Evolutionary conservation across 176 grass and related monocot genomes (phyloP), one percentile per base, ranked within the genome.

Genomic region (Leersia perrieri): DNA sequence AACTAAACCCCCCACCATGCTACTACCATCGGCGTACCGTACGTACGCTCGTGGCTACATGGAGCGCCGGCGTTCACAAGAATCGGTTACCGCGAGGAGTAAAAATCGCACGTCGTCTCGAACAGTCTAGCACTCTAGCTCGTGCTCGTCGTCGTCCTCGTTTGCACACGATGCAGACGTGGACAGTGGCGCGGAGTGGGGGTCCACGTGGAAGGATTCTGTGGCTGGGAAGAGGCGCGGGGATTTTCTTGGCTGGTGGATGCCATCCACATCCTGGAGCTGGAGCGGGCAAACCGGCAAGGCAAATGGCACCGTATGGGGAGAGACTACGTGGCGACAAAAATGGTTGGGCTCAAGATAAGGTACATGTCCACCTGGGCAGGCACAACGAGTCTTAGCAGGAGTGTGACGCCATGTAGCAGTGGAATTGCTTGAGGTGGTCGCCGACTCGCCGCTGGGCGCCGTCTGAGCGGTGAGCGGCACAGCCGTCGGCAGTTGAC

Each of bases 1-100:
- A 47, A 85, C 86, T 84, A 91, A 20, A 81, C 83, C 86, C 69
- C 80, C 86, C 64, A 86, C 83, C 90, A 87, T 92, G 32, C 72
- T 84, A 77, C 15, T 45, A 87, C 39, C 87, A 89, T 76, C 32
- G 71, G 71, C 36, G 31, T 11, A 12, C 39, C 9, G 39, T 39
- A 39, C 36, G 36, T 33, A 68, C 23, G 25, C 39, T 29, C 16
- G 69, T 71, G 72, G 58, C 57, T 80, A 60, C 78, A 82, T 73
- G 72, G 72, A 82, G 33, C 42, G 28, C 65, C 14, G 22, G 41
- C 20, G 72, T 77, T 63, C 66, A 71, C 72, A 66, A 23, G 45
- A 86, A 66, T 38, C 41, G 11, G 35, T 81, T 72, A 78, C 77
- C 11, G 23, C 26, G 29, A 60, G 12, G 30, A 26, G 83, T 77